Evolutionary conservation across 257 asterid genomes (phyloP).

Genomic region (Mitragyna speciosa): DNA sequence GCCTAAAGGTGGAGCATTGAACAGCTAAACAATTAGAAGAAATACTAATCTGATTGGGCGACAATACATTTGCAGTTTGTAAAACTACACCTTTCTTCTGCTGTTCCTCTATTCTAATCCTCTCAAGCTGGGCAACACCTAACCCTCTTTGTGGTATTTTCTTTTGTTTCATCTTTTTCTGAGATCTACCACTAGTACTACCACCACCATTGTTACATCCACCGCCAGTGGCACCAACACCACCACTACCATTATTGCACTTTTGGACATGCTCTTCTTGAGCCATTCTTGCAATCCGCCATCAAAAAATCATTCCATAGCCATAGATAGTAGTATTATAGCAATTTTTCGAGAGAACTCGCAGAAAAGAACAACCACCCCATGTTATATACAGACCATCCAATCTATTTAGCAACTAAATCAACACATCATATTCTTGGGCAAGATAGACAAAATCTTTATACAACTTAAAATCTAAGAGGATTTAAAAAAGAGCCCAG

Average conservation of each 20-base stretch:
- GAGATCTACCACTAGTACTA: conserved; percentile 29
- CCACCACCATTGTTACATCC: conserved; percentile 11
- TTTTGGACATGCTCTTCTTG: conserved; percentile 49
- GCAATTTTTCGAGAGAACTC: conserved; percentile 34
- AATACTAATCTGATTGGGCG: conserved; percentile 34
- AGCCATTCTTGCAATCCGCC: conserved; percentile 55
- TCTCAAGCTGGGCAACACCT: conserved; percentile 95
- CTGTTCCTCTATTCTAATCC: conserved; percentile 73
- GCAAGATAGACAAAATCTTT: conserved; percentile 46
- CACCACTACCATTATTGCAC: conserved; percentile 38
- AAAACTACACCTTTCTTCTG: conserved; percentile 49
- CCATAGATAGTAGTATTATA: conserved; percentile 7
- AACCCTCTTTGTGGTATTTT: conserved; percentile 87
- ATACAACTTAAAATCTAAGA: conserved; percentile 25
- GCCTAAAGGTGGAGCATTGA: conserved; percentile 36
- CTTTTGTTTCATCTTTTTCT: conserved; percentile 64
- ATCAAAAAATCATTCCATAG: conserved; percentile 27
- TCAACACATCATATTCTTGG: conserved; percentile 22
- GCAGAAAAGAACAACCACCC: conserved; percentile 17
- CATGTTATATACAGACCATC: conserved; percentile 20
- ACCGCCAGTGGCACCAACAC: conserved; percentile 19
- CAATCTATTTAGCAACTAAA: conserved; percentile 37
- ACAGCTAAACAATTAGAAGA: conserved; percentile 24
- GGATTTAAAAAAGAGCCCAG: conserved; percentile 18
- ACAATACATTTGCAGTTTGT: conserved; percentile 36